Base-by-base conservation (phyloP, 2,329 filamentous ascomycete genomes). In the Thermomyces lanuginosus region DNA sequence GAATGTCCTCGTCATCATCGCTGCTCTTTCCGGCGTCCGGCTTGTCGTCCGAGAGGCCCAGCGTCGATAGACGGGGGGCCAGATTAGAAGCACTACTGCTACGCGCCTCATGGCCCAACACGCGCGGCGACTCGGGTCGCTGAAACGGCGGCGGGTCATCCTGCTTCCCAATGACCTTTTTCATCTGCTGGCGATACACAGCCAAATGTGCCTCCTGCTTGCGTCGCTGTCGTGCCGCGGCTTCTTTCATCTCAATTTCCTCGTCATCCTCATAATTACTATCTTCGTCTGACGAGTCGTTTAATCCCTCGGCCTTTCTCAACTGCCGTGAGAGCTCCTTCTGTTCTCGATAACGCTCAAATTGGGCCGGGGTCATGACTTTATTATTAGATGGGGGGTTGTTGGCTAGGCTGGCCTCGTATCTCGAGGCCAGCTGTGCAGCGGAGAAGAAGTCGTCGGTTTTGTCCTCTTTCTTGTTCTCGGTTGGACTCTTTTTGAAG, bases 111-210 rank as follows among this genome's bases (percentile, higher is more conserved):
- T 65, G 60, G 34, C 74, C 50, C 26, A 58, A 56, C 8, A 69
- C 63, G n/a, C 71, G 67, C 8, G 28, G 27, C 7, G 63, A 50
- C 13, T 27, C 26, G 24, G 22, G 10, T 33, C 7, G 57, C 44
- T 8, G 63, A 49, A 21, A 58, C 54, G 7, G 62, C 51, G 4
- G 63, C 50, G n/a, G n/a, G n/a, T n/a, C n/a, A n/a, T n/a, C n/a
- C 12, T 71, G 57, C 40, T 86, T 80, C 24, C 83, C 83, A 1
- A 82, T 91, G 16, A 89, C 77, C 55, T 92, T 92, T 78, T 86
- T 92, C 83, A 92, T 92, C 53, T 89, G 79, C 49, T 92, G 83
- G 31, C 83, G 71, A 50, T 92, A 92, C 2, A 92, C 76, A 1
- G 81, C 68, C 61, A 92, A 75, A 48, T 89, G 81, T 8, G 83